Evolutionary conservation across 208 protist species (phyloP).

Genomic region (Porcisia deanei): DNA sequence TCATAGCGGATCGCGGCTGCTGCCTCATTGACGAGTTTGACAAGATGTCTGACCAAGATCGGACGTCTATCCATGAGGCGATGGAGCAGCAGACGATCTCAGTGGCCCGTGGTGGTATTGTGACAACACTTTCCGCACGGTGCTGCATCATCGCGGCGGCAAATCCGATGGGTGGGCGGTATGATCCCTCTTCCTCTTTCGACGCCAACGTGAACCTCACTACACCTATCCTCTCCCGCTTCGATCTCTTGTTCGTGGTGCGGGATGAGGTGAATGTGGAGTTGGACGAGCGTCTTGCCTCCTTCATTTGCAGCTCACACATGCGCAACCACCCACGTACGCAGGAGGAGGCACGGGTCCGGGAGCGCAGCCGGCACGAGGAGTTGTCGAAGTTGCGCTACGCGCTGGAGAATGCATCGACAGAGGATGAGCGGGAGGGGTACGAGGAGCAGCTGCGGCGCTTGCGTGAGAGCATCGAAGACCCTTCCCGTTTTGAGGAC

Average conservation of each 20-base stretch:
- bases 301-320: slow-evolving; percentile 97
- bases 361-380: slow-evolving; percentile 58
- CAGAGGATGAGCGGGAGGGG: slow-evolving; percentile 60
- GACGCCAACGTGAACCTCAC: slow-evolving; percentile 98
- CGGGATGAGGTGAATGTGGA: slow-evolving; percentile 97
- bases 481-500: slow-evolving; percentile 60
- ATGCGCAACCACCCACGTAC: slow-evolving; percentile 87
- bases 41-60: slow-evolving; percentile 99
- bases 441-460: slow-evolving; percentile 57
- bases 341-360: slow-evolving; percentile 57
- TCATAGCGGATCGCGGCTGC: slow-evolving; percentile 98
- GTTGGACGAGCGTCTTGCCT: slow-evolving; percentile 93
- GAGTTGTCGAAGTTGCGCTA: slow-evolving; percentile 64
- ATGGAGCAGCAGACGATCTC: slow-evolving; percentile 99
- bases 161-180: slow-evolving; percentile 98
- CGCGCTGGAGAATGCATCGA: slow-evolving; percentile 64
- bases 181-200: slow-evolving; percentile 96
- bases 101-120: slow-evolving; percentile 99
- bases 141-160: slow-evolving; percentile 98
- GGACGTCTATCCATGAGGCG: slow-evolving; percentile 99
- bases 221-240: slow-evolving; percentile 99
- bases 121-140: slow-evolving; percentile 97
- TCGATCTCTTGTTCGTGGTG: slow-evolving; percentile 95
- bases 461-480: slow-evolving; percentile 47
- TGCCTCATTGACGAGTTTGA: slow-evolving; percentile 99